Base-by-base conservation (phyloP, 306 rosid genomes). In the Fragaria vesca region DNA sequence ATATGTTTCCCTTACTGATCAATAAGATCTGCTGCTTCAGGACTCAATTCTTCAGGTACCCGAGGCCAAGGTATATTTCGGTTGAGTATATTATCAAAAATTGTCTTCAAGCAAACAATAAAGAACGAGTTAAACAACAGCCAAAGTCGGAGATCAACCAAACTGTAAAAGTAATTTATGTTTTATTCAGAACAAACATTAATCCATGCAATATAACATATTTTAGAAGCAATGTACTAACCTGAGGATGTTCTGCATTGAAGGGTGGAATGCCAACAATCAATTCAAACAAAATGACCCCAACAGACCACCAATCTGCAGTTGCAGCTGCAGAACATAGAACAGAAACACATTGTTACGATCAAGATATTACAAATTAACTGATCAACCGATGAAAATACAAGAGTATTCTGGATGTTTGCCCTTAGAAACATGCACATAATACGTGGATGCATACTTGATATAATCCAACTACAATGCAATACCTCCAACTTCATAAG, bases 281-380 rank as follows among this genome's bases (percentile, higher is more conserved):
- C 83, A 96, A 83, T 86, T 96, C 99, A 84, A 93, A 96, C 85
- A 96, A 90, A 83, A 96, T 91, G 80, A 96, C 92, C 61, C 99
- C 99, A 78, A 93, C 99, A 79, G 99, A 96, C 99, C 99, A 96
- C 99, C 99, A 96, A 87, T 96, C 99, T 0, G 99, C 99, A 70
- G 98, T 96, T 83, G 87, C 89, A 51, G 86, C 99, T 96, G 87
- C 71, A 78, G 58, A 75, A 78, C 54, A 68, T 7, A 57, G 51
- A 46, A 70, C 75, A 28, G 62, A n/a, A 54, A 20, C 66, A 74
- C 12, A 74, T 26, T 71, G n/a, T 62, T 71, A 62, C 46, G 42
- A 50, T 40, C 54, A 43, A n/a, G 57, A 66, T 4, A 73, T 52
- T 21, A 24, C 15, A 21, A 57, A 21, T 8, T 74, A 36, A 85